Evolutionary conservation across 148 eudicot species (phyloP).

Genomic region (Cornus suecica): DNA sequence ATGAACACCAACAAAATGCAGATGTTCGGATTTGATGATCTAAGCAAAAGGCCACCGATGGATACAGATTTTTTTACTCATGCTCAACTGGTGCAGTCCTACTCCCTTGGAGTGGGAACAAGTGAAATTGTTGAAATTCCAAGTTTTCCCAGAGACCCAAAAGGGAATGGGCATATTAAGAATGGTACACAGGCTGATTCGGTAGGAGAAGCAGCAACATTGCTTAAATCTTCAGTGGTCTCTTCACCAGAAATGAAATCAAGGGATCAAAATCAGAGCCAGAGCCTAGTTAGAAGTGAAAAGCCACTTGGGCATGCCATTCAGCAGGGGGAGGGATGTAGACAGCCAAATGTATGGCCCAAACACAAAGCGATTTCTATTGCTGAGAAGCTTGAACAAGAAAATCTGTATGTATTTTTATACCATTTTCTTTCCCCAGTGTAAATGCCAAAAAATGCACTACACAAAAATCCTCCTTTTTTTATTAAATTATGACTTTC

Average conservation of each 20-base stretch:
- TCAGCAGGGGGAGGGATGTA: conserved; percentile 77
- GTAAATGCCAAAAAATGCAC: too few species aligned
- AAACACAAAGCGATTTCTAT: conserved; percentile 83
- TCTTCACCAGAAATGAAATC: conserved; percentile 35
- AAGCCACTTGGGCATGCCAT: conserved; percentile 89
- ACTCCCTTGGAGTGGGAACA: conserved; percentile 27
- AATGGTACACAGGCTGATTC: conserved; percentile 19
- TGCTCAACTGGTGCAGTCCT: conserved; percentile 7
- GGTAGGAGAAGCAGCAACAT: conserved; percentile 18
- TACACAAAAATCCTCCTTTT: too few species aligned
- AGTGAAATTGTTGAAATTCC: conserved; percentile 70
- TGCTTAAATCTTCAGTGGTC: conserved; percentile 12
- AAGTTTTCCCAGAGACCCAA: conserved; percentile 42
- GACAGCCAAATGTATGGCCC: conserved; percentile 72
- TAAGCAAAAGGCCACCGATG: conserved; percentile 19
- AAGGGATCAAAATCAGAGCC: conserved; percentile 41
- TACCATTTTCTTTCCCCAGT: background rate
- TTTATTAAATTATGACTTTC: too few species aligned
- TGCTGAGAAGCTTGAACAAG: conserved; percentile 96
- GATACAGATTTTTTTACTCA: conserved; percentile 21
- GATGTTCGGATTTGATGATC: conserved; percentile 22
- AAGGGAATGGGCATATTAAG: conserved; percentile 23
- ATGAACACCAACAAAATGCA: conserved; percentile 16
- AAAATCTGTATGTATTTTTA: conserved; percentile 67
- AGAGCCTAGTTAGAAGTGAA: conserved; percentile 71